Base-by-base conservation (phyloP, 768 basidiomycete species). In the Trametes gibbosa region DNA sequence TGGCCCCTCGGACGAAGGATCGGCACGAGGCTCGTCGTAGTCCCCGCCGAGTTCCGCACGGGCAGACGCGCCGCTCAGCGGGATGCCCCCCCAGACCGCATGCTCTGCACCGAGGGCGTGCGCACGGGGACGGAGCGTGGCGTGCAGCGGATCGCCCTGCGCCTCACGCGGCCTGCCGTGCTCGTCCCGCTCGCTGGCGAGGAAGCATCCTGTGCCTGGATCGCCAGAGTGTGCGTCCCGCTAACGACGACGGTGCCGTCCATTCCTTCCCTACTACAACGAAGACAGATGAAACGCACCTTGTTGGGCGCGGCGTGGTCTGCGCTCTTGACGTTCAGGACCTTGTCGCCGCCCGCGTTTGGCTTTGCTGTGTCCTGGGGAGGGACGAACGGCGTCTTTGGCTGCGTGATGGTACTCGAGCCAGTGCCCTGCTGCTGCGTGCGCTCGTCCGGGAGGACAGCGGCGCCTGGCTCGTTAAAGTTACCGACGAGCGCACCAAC, bases 401-500 rank as follows among this genome's bases (percentile, higher is more conserved):
- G 24, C n/a, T 49, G 54, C 10, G 54, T 49, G 7, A 56, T 47
- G 10, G 46, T 49, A 17, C 54, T 37, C 5, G 54, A 49, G 5
- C 54, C 54, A 5, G 54, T 49, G n/a, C 54, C 54, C 37, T 21
- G 23, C 39, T 40, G 16, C 23, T 47, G 47, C n/a, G 24, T 21
- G 17, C 50, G 49, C 53, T 82, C 80, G 12, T 81, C 78, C 2
- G 82, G 82, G 1, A 81, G 66, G 34, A 75, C 70, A 2, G 78
- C 81, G 4, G 81, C 79, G 5, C 75, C 77, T 14, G 72, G 70
- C 61, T 84, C 82, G 12, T 73, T 74, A 6, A 68, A 62, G 47
- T 70, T 70, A 16, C 81, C 82, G 0, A 80, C 79, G 10, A 82
- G 72, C 0, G 79, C 73, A 13, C 81, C 81, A 0, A 79, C 76